Evolutionary conservation across 2,329 filamentous ascomycete species (phyloP).

Genomic region (Alternaria postmessia): DNA sequence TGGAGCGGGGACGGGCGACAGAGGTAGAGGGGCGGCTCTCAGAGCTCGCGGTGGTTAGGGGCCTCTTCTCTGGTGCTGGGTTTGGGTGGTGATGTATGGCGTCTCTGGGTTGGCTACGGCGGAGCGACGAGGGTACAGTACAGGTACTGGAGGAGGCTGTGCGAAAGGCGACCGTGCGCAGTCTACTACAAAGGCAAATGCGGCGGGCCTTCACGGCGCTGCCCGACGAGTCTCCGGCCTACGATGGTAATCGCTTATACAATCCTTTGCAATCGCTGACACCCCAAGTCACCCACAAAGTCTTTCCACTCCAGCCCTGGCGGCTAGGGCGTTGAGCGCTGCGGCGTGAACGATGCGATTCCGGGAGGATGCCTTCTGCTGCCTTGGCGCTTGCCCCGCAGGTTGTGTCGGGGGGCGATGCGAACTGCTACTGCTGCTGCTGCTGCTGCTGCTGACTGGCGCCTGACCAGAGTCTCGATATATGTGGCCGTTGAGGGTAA

Average conservation of each 20-base stretch:
- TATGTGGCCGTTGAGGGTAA: background rate
- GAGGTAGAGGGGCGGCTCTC: slow-evolving; percentile 36
- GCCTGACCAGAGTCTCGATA: background rate
- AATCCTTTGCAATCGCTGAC: slow-evolving; percentile 29
- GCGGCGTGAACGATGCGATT: slow-evolving; percentile 11
- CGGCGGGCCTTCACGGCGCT: slow-evolving; percentile 28
- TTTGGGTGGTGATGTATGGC: slow-evolving; percentile 12
- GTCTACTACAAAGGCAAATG: slow-evolving; percentile 36
- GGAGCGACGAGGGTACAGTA: slow-evolving; percentile 25
- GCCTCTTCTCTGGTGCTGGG: slow-evolving; percentile 9
- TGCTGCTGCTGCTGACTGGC: slow-evolving; percentile 3
- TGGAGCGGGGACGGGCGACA: background rate
- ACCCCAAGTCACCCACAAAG: background rate
- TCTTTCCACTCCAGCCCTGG: slow-evolving; percentile 1
- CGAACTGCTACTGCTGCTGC: slow-evolving; percentile 6
- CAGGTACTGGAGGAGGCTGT: slow-evolving; percentile 41
- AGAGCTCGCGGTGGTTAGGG: slow-evolving; percentile 37
- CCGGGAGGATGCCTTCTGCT: slow-evolving; percentile 16
- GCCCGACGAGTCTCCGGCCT: slow-evolving; percentile 24
- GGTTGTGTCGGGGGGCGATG: slow-evolving; percentile 14
- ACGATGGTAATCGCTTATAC: slow-evolving; percentile 27
- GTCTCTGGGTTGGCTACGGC: slow-evolving; percentile 26
- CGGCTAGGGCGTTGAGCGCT: slow-evolving; percentile 8
- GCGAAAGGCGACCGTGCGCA: slow-evolving; percentile 34
- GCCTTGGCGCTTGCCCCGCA: slow-evolving; percentile 35